Evolutionary conservation across 352 stramenopile species (phyloP).

Genomic region (Thraustochytrium striatum): DNA sequence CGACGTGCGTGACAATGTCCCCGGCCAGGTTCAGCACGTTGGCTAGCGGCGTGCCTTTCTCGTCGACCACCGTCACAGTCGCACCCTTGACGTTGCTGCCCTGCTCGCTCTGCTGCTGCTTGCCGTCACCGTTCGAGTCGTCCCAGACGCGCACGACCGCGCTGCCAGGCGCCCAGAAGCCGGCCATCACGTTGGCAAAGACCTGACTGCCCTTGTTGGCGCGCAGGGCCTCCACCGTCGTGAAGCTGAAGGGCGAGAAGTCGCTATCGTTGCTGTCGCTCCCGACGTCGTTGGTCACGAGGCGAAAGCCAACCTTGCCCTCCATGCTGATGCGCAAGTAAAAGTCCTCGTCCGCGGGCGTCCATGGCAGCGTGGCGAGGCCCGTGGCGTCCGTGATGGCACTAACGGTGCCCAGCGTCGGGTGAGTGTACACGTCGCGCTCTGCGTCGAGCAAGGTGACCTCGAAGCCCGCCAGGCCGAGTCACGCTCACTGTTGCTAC

Average conservation of each 20-base stretch:
- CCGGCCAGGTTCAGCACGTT: background rate
- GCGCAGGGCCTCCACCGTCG: background rate
- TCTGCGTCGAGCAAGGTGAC: background rate
- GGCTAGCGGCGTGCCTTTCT: background rate
- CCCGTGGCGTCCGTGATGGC: background rate
- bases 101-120: background rate
- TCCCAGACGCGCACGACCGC: background rate
- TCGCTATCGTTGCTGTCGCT: background rate
- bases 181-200: background rate
- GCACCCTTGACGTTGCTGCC: background rate
- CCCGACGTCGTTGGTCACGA: background rate
- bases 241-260: background rate
- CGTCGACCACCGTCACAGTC: background rate
- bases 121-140: background rate
- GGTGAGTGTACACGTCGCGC: background rate
- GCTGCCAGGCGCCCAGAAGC: background rate
- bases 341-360: background rate
- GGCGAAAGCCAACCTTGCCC: background rate
- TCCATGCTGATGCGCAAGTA: background rate
- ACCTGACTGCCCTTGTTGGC: background rate
- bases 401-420: background rate
- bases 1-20: background rate
- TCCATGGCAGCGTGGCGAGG: background rate
- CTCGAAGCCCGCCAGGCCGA: background rate
- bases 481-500: background rate